phyloP scores from a whole-genome alignment of 495 filamentous ascomycete species.

The Neurospora sp. region DNA sequence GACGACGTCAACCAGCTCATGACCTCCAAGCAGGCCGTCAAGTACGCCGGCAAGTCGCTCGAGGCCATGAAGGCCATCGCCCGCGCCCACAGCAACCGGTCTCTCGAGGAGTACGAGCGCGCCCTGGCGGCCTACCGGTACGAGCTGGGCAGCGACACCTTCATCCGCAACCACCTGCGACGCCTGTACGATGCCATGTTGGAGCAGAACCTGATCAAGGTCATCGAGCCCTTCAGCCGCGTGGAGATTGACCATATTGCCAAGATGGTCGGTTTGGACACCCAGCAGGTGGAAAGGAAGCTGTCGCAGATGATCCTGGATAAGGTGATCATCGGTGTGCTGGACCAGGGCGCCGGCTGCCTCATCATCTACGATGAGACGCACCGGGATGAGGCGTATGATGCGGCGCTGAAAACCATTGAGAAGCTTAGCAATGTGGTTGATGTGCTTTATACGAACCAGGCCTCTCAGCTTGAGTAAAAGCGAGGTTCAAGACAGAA shows the following conservation, averaged over 20 bases:
- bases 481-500: slow-evolving; percentile 8
- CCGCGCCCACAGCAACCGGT: slow-evolving; percentile 86
- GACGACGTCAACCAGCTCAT: slow-evolving; percentile 92
- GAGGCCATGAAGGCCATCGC: slow-evolving; percentile 99
- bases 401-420: slow-evolving; percentile 87
- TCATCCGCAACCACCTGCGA: slow-evolving; percentile 90
- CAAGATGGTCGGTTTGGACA: slow-evolving; percentile 92
- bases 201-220: slow-evolving; percentile 98
- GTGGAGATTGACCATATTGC: slow-evolving; percentile 96
- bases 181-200: slow-evolving; percentile 96
- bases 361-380: slow-evolving; percentile 95
- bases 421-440: slow-evolving; percentile 97
- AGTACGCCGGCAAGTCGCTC: slow-evolving; percentile 86
- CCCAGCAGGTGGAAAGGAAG: slow-evolving; percentile 94
- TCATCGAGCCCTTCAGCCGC: slow-evolving; percentile 94
- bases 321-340: slow-evolving; percentile 93
- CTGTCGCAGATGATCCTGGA: slow-evolving; percentile 98
- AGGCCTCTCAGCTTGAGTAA: slow-evolving; percentile 89
- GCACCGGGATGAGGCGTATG: slow-evolving; percentile 84
- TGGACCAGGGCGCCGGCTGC: slow-evolving; percentile 96
- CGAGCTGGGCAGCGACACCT: slow-evolving; percentile 84
- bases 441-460: slow-evolving; percentile 94
- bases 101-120: slow-evolving; percentile 90
- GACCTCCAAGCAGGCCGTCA: slow-evolving; percentile 87
- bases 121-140: slow-evolving; percentile 80